A percentile compares a stretch with the other conserved stretches of the same genome.
These are phyloP conservation scores for Aspergillus sclerotioniger DNA, from an alignment of 495 filamentous ascomycete species.

Conservation along the genomic window DNA sequence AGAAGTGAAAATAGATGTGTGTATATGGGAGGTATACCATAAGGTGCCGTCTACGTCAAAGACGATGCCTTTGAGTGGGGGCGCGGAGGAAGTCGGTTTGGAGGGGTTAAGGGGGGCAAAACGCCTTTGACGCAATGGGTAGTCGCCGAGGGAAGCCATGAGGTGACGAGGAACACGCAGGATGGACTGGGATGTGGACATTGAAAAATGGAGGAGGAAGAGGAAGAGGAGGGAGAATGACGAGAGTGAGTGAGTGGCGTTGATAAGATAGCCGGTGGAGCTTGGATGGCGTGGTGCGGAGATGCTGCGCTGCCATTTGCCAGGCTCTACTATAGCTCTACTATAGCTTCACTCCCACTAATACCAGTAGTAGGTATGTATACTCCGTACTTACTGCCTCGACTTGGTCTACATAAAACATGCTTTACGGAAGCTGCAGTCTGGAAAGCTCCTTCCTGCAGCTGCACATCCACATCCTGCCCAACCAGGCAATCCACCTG, in stretches of 20 bases:
- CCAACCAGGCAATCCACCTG: background rate
- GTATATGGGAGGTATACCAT: constrained; percentile 53
- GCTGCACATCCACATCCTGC: background rate
- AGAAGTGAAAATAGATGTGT: background rate
- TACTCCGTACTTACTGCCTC: too few relatives aligned
- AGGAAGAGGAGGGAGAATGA: background rate
- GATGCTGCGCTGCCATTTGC: too few relatives aligned
- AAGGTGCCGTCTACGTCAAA: constrained; percentile 96
- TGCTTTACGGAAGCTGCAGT: background rate
- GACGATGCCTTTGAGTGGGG: constrained; percentile 73
- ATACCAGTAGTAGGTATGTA: too few relatives aligned
- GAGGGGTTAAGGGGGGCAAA: constrained; percentile 56
- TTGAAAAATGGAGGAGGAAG: background rate
- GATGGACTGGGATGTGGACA: background rate
- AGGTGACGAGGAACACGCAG: constrained; percentile 5
- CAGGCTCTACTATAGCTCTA: too few relatives aligned
- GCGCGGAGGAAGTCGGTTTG: constrained; percentile 34
- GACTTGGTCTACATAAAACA: too few relatives aligned
- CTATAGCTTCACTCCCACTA: too few relatives aligned
- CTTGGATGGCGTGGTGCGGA: background rate
- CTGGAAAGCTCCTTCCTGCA: background rate
- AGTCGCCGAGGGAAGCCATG: constrained; percentile 33
- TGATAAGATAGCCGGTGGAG: background rate
- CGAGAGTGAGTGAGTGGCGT: background rate
- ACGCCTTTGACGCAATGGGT: constrained; percentile 37